A percentile compares a stretch with the other conserved stretches of the same genome.
Evolutionary conservation across 768 basidiomycete species (phyloP).

Genomic region (Paxillus involutus): DNA sequence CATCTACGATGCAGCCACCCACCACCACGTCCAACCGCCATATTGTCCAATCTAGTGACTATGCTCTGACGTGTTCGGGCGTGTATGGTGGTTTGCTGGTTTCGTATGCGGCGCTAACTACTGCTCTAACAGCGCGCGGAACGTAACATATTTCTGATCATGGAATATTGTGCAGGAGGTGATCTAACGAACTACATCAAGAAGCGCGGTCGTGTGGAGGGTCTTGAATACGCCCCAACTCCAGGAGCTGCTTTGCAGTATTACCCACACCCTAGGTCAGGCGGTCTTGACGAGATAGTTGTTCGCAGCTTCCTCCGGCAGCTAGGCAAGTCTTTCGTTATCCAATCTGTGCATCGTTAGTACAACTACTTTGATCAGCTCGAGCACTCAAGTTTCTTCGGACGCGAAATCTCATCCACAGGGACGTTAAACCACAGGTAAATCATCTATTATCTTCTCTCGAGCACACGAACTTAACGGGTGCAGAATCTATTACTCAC

Average conservation of each 20-base stretch:
- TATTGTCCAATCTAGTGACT: not conserved
- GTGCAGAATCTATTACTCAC: conserved; percentile 84
- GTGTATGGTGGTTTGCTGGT: not conserved
- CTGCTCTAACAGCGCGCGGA: conserved; percentile 56
- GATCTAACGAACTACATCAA: conserved; percentile 97
- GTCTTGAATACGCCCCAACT: conserved; percentile 76
- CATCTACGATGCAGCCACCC: not conserved
- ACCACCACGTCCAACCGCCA: not conserved
- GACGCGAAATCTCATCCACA: conserved; percentile 86
- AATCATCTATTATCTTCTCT: not conserved
- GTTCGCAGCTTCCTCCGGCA: conserved; percentile 92
- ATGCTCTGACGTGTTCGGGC: not conserved
- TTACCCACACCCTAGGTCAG: conserved; percentile 88
- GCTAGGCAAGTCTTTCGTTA: conserved; percentile 52
- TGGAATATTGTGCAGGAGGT: conserved; percentile 96
- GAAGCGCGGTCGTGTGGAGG: conserved; percentile 92
- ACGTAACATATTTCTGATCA: conserved; percentile 87
- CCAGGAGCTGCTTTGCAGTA: conserved; percentile 73
- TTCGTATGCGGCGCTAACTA: conserved; percentile 8
- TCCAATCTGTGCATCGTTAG: not conserved
- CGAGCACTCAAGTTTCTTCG: conserved; percentile 92
- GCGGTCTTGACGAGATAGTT: conserved; percentile 87
- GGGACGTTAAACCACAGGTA: conserved; percentile 96
- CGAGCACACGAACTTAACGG: conserved; percentile 5
- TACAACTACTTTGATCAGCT: conserved; percentile 46